Base-by-base conservation (phyloP, 2,329 filamentous ascomycete species). In the Monosporascus sp. region DNA sequence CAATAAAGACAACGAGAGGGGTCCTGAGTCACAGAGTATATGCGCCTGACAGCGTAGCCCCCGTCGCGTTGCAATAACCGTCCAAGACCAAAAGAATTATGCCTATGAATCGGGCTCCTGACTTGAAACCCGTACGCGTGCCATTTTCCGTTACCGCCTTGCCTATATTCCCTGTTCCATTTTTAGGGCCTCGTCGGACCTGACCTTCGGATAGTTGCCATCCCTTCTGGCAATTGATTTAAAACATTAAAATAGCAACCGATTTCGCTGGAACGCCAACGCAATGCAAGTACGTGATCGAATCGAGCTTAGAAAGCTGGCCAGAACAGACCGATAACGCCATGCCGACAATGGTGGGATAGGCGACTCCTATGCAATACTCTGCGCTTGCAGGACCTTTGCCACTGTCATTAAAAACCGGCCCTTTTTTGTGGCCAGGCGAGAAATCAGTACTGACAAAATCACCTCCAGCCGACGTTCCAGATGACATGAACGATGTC, bases 401-500 rank as follows among this genome's bases (percentile, higher is more conserved):
- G 7, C 18, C 18, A 18, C 14, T 15, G 18, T 20, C 40, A 20
- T 20, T 31, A 31, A 5, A 31, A 35, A 35, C 2, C 31, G 9
- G 9, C 11, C 9, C 11, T 5, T 14, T 5, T 14, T 35, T 35
- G 9, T 35, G 46, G 26, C 37, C 6, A 22, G 17, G 31, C 35
- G 8, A 22, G 11, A 20, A 18, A n/a, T 14, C 63, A 58, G 48
- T 54, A 45, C 52, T 59, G 46, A 52, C 55, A 75, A 66, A 46
- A 83, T 61, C 77, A 79, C 68, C 80, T 78, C 82, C 82, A 85
- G 47, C 82, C 82, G 56, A 86, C 85, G 66, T 88, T 88, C 85
- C 84, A 87, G 60, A 88, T 85, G 60, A 88, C 84, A 69, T 87
- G 81, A 54, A 82, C 82, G 62, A 88, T 88, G 64, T 88, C 85